phyloP scores from a whole-genome alignment of 371 early-diverging fungal genomes.

The Mortierella sp. region DNA sequence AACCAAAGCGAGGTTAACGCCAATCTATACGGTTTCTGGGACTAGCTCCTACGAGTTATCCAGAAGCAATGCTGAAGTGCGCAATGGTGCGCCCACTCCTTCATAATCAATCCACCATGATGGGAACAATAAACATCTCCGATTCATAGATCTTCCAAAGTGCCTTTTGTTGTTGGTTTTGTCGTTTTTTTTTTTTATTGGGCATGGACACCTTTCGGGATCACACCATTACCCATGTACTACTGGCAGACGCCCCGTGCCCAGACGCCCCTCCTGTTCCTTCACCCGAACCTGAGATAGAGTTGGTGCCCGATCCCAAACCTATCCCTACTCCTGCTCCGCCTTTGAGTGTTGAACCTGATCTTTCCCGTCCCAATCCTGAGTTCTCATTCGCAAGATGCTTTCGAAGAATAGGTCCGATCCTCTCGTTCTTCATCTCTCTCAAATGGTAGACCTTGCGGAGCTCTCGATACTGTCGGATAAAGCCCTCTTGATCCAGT shows the following conservation, averaged over 20 bases:
- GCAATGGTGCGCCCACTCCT: no score
- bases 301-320: background rate
- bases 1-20: background rate
- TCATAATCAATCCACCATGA: no score
- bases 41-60: background rate
- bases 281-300: background rate
- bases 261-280: constrained; percentile 8
- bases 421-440: constrained; percentile 68
- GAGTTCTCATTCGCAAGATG: constrained; percentile 1
- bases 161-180: no score
- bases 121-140: no score
- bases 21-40: constrained; percentile 4
- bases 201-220: background rate
- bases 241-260: constrained; percentile 10
- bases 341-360: constrained; percentile 12
- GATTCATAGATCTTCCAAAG: no score
- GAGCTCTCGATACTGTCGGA: constrained; percentile 67
- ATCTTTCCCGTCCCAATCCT: constrained; percentile 10
- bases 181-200: background rate
- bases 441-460: constrained; percentile 72
- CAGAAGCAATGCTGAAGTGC: no score
- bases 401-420: constrained; percentile 44
- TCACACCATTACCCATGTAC: constrained; percentile 20
- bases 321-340: constrained; percentile 6
- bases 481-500: constrained; percentile 66